Conservation (phyloP, 163 green algal genomes). For the Coccomyxa subellipsoidea region DNA sequence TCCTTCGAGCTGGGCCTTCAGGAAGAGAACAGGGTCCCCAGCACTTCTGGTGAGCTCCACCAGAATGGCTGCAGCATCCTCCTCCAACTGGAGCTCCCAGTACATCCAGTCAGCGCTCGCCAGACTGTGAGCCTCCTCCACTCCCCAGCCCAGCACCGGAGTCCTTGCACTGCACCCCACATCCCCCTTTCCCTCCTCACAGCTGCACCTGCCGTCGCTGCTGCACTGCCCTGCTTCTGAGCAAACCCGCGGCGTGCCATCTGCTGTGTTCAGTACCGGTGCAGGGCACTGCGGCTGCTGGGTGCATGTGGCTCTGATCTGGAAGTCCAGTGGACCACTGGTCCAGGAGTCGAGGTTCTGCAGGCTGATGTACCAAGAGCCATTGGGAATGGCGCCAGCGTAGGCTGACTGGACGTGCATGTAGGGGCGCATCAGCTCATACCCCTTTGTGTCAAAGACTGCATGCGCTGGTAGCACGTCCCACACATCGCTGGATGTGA, state of each 20-base stretch:
- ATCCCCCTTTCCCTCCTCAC: background rate
- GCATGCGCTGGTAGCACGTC: background rate
- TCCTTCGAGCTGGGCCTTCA: slow-evolving; percentile 29
- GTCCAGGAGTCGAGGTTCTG: slow-evolving; percentile 10
- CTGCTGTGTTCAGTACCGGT: background rate
- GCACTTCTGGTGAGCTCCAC: slow-evolving; percentile 33
- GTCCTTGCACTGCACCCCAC: background rate
- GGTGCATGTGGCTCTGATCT: background rate
- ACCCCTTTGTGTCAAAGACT: background rate
- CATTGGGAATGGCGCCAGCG: background rate
- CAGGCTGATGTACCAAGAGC: slow-evolving; percentile 14
- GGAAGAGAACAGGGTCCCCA: slow-evolving; percentile 49
- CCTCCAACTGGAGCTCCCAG: slow-evolving; percentile 20
- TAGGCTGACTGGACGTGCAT: background rate
- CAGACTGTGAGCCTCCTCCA: background rate
- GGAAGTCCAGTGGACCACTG: slow-evolving; percentile 7
- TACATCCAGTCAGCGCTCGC: slow-evolving; percentile 18
- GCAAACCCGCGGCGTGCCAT: background rate
- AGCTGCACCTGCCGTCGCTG: background rate
- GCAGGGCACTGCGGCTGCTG: background rate
- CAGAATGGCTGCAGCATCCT: slow-evolving; percentile 14
- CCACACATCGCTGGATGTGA: background rate
- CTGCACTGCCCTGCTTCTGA: background rate
- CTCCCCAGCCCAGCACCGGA: slow-evolving; percentile 24
- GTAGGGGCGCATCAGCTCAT: background rate